phyloP scores from a whole-genome alignment of 2,329 filamentous ascomycete species.

The Colletotrichum magnum region DNA sequence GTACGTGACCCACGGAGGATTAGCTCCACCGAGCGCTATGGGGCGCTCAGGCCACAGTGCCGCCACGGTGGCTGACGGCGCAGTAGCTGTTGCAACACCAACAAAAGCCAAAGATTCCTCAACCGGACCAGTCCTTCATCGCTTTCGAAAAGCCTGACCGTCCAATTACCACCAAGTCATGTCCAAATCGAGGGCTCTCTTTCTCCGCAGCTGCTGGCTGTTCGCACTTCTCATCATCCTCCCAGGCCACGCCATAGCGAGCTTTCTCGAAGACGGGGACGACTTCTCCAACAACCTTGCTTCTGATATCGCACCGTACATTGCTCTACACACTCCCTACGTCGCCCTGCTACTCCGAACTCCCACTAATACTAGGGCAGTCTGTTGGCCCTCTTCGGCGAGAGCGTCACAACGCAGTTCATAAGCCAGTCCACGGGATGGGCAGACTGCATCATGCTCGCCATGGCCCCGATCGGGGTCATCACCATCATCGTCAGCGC shows the following conservation, averaged over 20 bases:
- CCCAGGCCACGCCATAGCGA: neutral
- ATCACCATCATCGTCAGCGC: constrained; percentile 53
- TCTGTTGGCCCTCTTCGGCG: constrained; percentile 54
- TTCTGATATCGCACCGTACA: neutral
- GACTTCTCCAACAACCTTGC: neutral
- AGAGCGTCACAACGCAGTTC: constrained; percentile 55
- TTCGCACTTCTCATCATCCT: neutral
- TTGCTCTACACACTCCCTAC: neutral
- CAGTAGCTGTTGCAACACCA: too few species aligned
- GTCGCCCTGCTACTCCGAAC: neutral
- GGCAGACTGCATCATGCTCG: constrained; percentile 51
- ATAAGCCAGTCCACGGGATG: constrained; percentile 51
- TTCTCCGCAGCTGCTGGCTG: neutral
- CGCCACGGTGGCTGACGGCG: too few species aligned
- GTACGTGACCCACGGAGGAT: too few species aligned
- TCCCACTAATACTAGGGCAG: neutral
- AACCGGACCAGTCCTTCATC: too few species aligned
- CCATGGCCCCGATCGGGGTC: constrained; percentile 55
- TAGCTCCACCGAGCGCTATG: too few species aligned
- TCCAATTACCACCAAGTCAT: too few species aligned
- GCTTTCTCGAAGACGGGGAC: neutral
- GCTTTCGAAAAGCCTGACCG: too few species aligned
- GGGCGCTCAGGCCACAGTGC: too few species aligned
- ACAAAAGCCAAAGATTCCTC: too few species aligned
- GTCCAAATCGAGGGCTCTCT: too few species aligned